Evolutionary conservation across 805 yeast species (phyloP).

Genomic region (Kuraishia hungarica): DNA sequence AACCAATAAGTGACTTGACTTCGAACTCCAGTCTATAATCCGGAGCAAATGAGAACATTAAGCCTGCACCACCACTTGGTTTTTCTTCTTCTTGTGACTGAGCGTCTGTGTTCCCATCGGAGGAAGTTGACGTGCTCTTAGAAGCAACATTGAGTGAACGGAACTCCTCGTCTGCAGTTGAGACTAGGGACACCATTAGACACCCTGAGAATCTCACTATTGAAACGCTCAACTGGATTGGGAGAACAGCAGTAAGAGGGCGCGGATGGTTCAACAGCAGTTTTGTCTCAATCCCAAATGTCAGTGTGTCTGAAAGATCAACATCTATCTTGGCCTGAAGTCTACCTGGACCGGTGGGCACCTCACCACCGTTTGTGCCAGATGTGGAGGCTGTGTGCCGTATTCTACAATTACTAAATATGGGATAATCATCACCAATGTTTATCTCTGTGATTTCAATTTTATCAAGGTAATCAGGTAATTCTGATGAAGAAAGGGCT

Average conservation of each 20-base stretch:
- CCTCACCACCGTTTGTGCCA: not conserved
- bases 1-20: conserved; percentile 84
- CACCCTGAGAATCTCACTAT: conserved; percentile 89
- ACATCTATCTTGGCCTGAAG: conserved; percentile 87
- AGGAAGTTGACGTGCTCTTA: conserved; percentile 13
- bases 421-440: conserved; percentile 92
- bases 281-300: conserved; percentile 78
- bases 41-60: conserved; percentile 86
- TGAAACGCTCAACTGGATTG: conserved; percentile 77
- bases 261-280: conserved; percentile 75
- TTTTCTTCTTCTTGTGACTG: conserved; percentile 9
- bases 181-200: conserved; percentile 63
- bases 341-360: conserved; percentile 36
- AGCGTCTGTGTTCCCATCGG: conserved; percentile 9
- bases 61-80: conserved; percentile 44
- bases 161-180: conserved; percentile 29
- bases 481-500: conserved; percentile 48
- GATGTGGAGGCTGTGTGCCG: conserved; percentile 41
- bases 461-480: conserved; percentile 76
- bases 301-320: conserved; percentile 78
- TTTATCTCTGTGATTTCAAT: conserved; percentile 80
- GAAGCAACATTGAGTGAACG: conserved; percentile 6
- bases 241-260: conserved; percentile 78
- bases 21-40: conserved; percentile 86
- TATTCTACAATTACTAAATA: conserved; percentile 87